These are phyloP conservation scores for Colletotrichum cereale DNA, from an alignment of 2,329 filamentous ascomycete genomes.

Conservation along the genomic window DNA sequence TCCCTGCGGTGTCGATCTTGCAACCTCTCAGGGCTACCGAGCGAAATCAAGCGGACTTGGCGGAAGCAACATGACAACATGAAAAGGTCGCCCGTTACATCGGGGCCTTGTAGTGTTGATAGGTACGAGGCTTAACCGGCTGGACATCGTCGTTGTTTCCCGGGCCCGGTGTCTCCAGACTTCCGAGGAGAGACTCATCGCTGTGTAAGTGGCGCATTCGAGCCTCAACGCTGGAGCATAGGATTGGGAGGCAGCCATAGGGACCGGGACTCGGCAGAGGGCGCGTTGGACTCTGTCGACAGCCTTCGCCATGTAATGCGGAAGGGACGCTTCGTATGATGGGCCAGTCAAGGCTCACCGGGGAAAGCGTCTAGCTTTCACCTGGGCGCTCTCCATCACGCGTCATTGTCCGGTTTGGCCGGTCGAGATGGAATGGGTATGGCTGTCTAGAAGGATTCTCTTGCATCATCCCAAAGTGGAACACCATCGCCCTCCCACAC, in stretches of 20 bases:
- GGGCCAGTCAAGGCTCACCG: background rate
- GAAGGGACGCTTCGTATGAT: background rate
- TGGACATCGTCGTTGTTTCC: background rate
- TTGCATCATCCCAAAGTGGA: background rate
- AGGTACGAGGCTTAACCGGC: background rate
- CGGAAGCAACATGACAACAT: background rate
- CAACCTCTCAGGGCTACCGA: background rate
- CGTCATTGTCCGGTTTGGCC: background rate
- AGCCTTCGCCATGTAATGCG: background rate
- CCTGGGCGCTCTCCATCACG: background rate
- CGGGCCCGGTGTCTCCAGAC: background rate
- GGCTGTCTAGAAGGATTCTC: background rate
- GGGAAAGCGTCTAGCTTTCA: background rate
- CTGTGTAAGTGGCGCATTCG: too few species aligned
- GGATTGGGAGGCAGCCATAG: background rate
- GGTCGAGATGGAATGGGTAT: background rate
- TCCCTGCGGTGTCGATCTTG: slow-evolving; percentile 7
- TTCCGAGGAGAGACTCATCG: background rate
- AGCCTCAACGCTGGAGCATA: too few species aligned
- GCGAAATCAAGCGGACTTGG: background rate
- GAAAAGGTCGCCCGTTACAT: background rate
- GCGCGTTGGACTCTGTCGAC: background rate
- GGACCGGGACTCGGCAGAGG: background rate
- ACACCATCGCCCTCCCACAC: background rate
- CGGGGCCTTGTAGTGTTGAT: background rate